These are phyloP conservation scores for Phytophthora cryptogea DNA, from an alignment of 352 stramenopile genomes.

Conservation along the genomic window DNA sequence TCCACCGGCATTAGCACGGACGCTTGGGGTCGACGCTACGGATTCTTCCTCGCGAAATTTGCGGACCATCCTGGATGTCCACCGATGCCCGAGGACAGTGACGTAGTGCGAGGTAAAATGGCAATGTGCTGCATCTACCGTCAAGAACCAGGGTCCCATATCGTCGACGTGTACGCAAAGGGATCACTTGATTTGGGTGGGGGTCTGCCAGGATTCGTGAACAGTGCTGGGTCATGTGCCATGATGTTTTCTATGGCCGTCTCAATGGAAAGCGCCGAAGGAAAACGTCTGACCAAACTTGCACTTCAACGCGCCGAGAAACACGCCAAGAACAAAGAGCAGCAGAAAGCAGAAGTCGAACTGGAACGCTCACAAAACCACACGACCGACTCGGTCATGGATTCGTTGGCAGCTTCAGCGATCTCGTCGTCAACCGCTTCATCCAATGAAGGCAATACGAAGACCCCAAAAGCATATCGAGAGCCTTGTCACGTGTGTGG, in stretches of 20 bases:
- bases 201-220: constrained; percentile 32
- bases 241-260: constrained; percentile 37
- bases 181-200: constrained; percentile 49
- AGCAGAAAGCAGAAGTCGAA: background rate
- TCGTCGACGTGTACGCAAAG: constrained; percentile 52
- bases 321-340: constrained; percentile 3
- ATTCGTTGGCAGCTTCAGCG: constrained; percentile 23
- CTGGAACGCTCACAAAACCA: constrained; percentile 11
- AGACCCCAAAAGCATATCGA: constrained; percentile 4
- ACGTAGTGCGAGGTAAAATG: constrained; percentile 52
- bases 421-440: constrained; percentile 23
- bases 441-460: constrained; percentile 7
- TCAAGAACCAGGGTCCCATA: constrained; percentile 36
- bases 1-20: constrained; percentile 48
- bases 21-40: constrained; percentile 43
- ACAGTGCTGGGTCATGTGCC: constrained; percentile 16
- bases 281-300: constrained; percentile 38
- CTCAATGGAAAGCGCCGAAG: constrained; percentile 35
- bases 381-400: constrained; percentile 24
- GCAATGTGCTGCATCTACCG: constrained; percentile 67
- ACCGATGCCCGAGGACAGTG: constrained; percentile 36
- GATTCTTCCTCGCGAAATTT: constrained; percentile 56
- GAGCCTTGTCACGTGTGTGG: constrained; percentile 27
- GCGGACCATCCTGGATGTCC: constrained; percentile 39
- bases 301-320: constrained; percentile 21